Conservation (phyloP, 352 stramenopile genomes). For the Phytophthora litchii region DNA sequence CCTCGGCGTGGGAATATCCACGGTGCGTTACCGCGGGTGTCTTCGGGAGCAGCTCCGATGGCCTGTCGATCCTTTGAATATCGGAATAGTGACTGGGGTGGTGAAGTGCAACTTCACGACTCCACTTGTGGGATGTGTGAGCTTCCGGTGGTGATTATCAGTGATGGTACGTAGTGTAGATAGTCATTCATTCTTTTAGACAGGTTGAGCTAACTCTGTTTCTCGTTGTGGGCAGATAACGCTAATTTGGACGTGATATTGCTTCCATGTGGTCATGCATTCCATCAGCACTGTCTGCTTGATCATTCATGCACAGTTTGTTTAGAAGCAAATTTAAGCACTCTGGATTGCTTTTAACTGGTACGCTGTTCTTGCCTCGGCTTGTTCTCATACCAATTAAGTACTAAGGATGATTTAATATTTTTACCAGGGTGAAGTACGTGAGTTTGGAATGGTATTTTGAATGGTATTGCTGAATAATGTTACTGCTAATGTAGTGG, state of each 20-base stretch:
- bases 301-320: conserved; percentile 74
- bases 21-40: conserved; percentile 13
- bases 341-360: conserved; percentile 45
- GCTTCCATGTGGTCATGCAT: conserved; percentile 83
- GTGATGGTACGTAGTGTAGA: conserved; percentile 54
- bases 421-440: conserved; percentile 4
- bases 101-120: conserved; percentile 87
- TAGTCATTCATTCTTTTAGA: background rate
- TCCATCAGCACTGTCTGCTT: conserved; percentile 66
- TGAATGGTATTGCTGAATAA: conserved; percentile 29
- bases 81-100: conserved; percentile 87
- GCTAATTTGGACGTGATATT: conserved; percentile 76
- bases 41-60: conserved; percentile 18
- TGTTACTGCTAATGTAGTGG: conserved; percentile 32
- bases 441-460: conserved; percentile 5
- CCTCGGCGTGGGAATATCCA: conserved; percentile 12
- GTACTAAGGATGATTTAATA: too few relatives aligned
- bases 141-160: conserved; percentile 83
- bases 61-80: conserved; percentile 73
- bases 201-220: conserved; percentile 13
- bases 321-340: conserved; percentile 61
- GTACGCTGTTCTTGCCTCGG: conserved; percentile 1
- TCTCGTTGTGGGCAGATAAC: conserved; percentile 52
- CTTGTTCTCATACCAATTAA: background rate
- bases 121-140: conserved; percentile 75